A percentile compares a stretch with the other conserved stretches of the same genome.
Evolutionary conservation across 2,329 filamentous ascomycete genomes (phyloP).

Genomic region (Westerdykella ornata): DNA sequence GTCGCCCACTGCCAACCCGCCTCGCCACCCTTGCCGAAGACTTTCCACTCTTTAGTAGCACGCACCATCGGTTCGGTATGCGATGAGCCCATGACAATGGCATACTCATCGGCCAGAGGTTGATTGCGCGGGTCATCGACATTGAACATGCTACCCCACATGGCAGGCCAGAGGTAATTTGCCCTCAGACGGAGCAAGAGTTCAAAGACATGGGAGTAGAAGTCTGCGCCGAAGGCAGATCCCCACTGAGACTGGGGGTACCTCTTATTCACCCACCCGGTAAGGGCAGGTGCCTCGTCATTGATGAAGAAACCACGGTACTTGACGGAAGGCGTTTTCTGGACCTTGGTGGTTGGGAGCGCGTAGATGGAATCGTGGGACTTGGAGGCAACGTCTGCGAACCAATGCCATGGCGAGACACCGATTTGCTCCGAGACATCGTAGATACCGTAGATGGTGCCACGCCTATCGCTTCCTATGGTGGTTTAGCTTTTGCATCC

Average conservation of each 20-base stretch:
- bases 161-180: conserved; percentile 67
- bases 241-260: conserved; percentile 43
- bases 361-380: conserved; percentile 51
- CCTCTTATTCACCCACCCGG: conserved; percentile 58
- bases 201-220: conserved; percentile 64
- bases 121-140: conserved; percentile 64
- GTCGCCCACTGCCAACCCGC: conserved; percentile 60
- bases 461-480: conserved; percentile 54
- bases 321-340: conserved; percentile 56
- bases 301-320: conserved; percentile 67
- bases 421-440: conserved; percentile 67
- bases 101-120: conserved; percentile 64
- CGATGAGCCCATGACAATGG: conserved; percentile 64
- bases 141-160: conserved; percentile 64
- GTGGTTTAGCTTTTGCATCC: conserved; percentile 1
- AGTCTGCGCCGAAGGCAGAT: conserved; percentile 49
- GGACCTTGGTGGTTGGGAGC: conserved; percentile 48
- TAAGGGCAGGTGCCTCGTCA: conserved; percentile 61
- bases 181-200: conserved; percentile 60
- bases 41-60: conserved; percentile 48
- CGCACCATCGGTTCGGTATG: conserved; percentile 67
- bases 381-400: conserved; percentile 55
- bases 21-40: conserved; percentile 44
- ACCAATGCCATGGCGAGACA: conserved; percentile 64
- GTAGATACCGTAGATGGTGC: conserved; percentile 64